Evolutionary conservation across 345 rosid genomes (phyloP), one percentile per base, ranked within the genome.

Genomic region (Eucalyptus polybractea): DNA sequence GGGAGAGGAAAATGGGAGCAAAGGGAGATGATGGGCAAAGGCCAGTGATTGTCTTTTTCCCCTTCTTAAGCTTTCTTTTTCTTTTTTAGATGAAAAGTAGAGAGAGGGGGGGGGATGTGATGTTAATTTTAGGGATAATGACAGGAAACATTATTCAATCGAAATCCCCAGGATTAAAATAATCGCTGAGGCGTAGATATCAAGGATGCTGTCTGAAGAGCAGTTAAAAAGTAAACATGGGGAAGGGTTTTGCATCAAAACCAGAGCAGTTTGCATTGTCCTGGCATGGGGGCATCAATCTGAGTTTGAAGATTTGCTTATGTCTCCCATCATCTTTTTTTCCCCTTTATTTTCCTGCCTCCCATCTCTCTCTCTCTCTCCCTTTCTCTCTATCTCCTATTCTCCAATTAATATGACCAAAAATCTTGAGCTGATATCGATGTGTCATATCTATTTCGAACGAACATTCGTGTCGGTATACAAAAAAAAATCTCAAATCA

Each of bases 151-250:
- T 65, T 65, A 13, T 88, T 88, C 50, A 33, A 87, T 42, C 47
- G 44, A 87, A n/a, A 87, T 87, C 44, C 67, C 45, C 67, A 87
- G 19, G 31, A 49, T 87, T 88, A 88, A 72, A 72, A 22, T 88
- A 69, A 88, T 76, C 8, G 37, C 29, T 1, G 21, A 47, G 89
- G 86, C 86, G 89, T 72, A 8, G 89, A 72, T 50, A n/a, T 16
- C 86, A 58, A 88, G 89, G 86, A 88, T 72, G 62, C 60, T 88
- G 65, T 72, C 65, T 17, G 31, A 49, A 50, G 60, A 37, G 89
- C 54, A 29, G 86, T 88, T 88, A 88, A 69, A 49, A 69, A 88
- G 83, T 51, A 37, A 72, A 56, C 83, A 40, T 88, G 89, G 86
- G 24, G 10, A 3, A 19, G 10, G 37, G 86, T 40, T 72, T 69